phyloP scores from a whole-genome alignment of 2,329 filamentous ascomycete species.

The Hypoxylon sp. region DNA sequence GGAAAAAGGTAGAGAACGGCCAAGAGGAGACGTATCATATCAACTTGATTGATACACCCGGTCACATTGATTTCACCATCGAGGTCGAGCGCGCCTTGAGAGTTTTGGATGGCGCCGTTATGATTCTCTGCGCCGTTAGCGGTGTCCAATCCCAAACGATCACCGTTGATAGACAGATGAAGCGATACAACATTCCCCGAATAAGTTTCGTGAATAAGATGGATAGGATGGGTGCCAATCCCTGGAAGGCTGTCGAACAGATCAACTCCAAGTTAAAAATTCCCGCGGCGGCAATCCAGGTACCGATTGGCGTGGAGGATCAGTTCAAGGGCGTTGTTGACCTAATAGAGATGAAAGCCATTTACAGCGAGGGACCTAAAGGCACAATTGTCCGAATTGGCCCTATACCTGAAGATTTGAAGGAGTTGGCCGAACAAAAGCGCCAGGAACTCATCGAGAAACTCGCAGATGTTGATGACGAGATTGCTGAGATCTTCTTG shows the following conservation, averaged over 20 bases:
- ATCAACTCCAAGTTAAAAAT: slow-evolving; percentile 98
- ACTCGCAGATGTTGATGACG: slow-evolving; percentile 96
- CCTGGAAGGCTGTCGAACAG: slow-evolving; percentile 96
- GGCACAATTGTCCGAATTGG: slow-evolving; percentile 84
- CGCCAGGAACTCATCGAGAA: slow-evolving; percentile 91
- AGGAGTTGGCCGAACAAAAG: slow-evolving; percentile 84
- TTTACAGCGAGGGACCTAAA: slow-evolving; percentile 89
- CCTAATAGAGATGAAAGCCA: slow-evolving; percentile 89
- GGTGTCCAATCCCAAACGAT: slow-evolving; percentile 98
- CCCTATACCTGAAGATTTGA: slow-evolving; percentile 85
- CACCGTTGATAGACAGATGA: slow-evolving; percentile 98
- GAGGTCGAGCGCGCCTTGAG: slow-evolving; percentile 96
- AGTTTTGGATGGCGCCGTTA: slow-evolving; percentile 95
- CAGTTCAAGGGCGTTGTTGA: slow-evolving; percentile 94
- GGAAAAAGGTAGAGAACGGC: slow-evolving; percentile 87
- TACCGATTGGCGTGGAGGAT: slow-evolving; percentile 94
- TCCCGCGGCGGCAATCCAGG: slow-evolving; percentile 91
- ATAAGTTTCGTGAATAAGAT: slow-evolving; percentile 99
- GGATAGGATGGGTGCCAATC: slow-evolving; percentile 98
- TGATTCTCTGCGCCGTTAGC: slow-evolving; percentile 98
- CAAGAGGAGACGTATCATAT: slow-evolving; percentile 94
- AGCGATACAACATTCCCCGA: slow-evolving; percentile 94
- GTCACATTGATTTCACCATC: slow-evolving; percentile 99
- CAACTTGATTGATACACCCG: slow-evolving; percentile 98
- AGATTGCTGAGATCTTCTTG: slow-evolving; percentile 95